phyloP scores from a whole-genome alignment of 768 basidiomycete species.

The Gloeostereum incarnatum region DNA sequence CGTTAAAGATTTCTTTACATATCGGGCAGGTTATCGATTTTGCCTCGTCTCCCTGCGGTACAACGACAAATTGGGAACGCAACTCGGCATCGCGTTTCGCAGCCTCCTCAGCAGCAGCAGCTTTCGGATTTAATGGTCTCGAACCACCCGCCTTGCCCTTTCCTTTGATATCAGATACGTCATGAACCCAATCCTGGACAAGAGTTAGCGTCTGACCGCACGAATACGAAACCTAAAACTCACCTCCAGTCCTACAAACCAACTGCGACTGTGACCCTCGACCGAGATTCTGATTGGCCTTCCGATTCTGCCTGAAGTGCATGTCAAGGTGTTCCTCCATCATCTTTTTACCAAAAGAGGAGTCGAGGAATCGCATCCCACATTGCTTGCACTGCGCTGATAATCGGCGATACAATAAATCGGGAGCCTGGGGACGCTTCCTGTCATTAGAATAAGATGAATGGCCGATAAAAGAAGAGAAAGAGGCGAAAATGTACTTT shows the following conservation, averaged over 20 bases:
- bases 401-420: slow-evolving; percentile 68
- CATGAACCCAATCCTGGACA: slow-evolving; percentile 80
- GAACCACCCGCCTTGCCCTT: slow-evolving; percentile 53
- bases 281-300: slow-evolving; percentile 66
- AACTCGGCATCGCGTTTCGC: slow-evolving; percentile 72
- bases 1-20: slow-evolving; percentile 89
- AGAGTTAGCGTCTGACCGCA: slow-evolving; percentile 8
- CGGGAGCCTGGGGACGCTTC: slow-evolving; percentile 47
- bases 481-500: slow-evolving; percentile 52
- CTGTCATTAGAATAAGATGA: slow-evolving; percentile 21
- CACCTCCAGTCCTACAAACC: slow-evolving; percentile 82
- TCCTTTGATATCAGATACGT: slow-evolving; percentile 56
- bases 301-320: slow-evolving; percentile 92
- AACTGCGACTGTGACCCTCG: slow-evolving; percentile 85
- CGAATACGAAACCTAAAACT: slow-evolving; percentile 18
- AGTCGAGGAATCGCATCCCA: slow-evolving; percentile 78
- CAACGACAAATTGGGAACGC: slow-evolving; percentile 72
- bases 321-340: slow-evolving; percentile 90
- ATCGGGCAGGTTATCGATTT: slow-evolving; percentile 83
- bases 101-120: slow-evolving; percentile 49
- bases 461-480: neutral
- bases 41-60: slow-evolving; percentile 86
- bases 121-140: slow-evolving; percentile 43
- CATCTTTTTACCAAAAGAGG: slow-evolving; percentile 56
- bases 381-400: slow-evolving; percentile 90